These are phyloP conservation scores for Zopfia rhizophila DNA, from an alignment of 2,329 filamentous ascomycete genomes.

Conservation along the genomic window DNA sequence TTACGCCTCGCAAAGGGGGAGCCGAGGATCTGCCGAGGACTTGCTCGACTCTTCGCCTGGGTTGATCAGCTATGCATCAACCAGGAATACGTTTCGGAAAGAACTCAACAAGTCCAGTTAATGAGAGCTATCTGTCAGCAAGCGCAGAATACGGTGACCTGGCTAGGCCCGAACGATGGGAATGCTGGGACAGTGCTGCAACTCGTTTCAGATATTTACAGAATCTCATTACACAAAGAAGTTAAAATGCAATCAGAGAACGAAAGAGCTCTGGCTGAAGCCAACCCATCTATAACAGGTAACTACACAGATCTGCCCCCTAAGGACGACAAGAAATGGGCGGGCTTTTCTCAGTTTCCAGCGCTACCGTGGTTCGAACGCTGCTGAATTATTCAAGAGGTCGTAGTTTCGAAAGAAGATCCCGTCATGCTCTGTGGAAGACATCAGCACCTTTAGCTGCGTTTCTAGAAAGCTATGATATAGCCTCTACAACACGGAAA, in stretches of 20 bases:
- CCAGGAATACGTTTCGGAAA: constrained; percentile 27
- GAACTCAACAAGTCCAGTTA: constrained; percentile 27
- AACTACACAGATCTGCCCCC: no score
- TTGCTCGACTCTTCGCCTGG: no score
- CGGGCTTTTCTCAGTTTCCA: constrained; percentile 7
- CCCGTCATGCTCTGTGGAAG: constrained; percentile 11
- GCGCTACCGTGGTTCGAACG: constrained; percentile 18
- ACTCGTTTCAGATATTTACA: constrained; percentile 10
- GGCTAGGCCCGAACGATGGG: constrained; percentile 14
- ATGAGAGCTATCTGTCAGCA: constrained; percentile 30
- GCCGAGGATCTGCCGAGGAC: no score
- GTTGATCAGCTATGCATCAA: constrained; percentile 34
- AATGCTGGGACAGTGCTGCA: constrained; percentile 7
- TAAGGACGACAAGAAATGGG: constrained; percentile 11
- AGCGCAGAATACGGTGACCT: constrained; percentile 20
- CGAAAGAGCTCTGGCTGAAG: background rate
- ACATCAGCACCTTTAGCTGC: constrained; percentile 10
- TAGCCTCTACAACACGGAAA: background rate
- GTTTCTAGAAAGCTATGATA: constrained; percentile 10
- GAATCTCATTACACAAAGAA: background rate
- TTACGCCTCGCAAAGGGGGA: no score
- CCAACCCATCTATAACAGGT: no score
- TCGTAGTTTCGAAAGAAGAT: constrained; percentile 16
- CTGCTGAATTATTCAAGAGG: constrained; percentile 23
- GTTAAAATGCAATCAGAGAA: background rate